Conservation (phyloP, 345 rosid genomes). For the Gossypium ekmanianum region DNA sequence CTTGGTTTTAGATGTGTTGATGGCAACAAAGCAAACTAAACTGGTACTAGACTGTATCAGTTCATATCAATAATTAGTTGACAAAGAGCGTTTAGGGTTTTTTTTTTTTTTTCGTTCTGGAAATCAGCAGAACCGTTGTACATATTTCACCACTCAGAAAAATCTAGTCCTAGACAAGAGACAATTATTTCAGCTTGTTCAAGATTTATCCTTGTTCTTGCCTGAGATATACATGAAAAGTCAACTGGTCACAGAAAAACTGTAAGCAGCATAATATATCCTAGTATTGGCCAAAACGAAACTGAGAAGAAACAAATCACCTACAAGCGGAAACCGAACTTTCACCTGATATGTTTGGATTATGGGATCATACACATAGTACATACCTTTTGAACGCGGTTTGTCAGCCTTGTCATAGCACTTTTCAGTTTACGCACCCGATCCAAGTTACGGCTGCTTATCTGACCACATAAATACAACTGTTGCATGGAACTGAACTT, state of each 20-base stretch:
- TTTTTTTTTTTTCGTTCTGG: neutral
- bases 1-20: neutral
- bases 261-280: neutral
- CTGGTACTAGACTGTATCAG: neutral
- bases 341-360: neutral
- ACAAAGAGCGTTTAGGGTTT: too few species aligned
- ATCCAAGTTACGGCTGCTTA: constrained; percentile 57
- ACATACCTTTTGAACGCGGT: constrained; percentile 52
- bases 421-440: constrained; percentile 52
- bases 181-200: neutral
- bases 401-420: constrained; percentile 55
- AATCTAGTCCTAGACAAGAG: neutral
- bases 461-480: constrained; percentile 26
- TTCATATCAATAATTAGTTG: neutral
- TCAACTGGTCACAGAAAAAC: neutral
- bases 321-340: neutral
- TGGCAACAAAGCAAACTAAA: neutral
- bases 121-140: neutral
- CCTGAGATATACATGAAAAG: neutral
- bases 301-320: neutral
- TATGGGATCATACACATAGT: neutral
- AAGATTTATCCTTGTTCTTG: neutral
- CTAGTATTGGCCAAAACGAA: neutral
- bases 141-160: neutral
- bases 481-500: constrained; percentile 11